Percentiles rank a stretch among this genome's conserved stretches.
Evolutionary conservation across 2,329 filamentous ascomycete species (phyloP).

Genomic region (Scopulariopsis brevicaulis): DNA sequence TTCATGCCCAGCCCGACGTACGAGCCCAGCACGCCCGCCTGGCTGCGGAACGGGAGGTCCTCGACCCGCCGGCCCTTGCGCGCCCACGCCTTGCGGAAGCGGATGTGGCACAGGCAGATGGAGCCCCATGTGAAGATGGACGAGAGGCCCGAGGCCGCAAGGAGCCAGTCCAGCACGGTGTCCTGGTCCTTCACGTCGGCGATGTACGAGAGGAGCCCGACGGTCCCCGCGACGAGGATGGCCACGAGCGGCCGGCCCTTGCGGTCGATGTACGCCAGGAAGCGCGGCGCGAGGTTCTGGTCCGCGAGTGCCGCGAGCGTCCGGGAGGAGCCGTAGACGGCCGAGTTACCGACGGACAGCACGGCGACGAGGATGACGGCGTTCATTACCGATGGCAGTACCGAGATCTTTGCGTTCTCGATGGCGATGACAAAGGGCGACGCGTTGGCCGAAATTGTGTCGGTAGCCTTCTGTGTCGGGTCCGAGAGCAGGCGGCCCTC

Average conservation of each 20-base stretch:
- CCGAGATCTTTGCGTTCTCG: constrained; percentile 67
- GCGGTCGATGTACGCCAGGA: constrained; percentile 73
- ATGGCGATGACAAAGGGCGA: constrained; percentile 95
- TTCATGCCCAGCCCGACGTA: constrained; percentile 74
- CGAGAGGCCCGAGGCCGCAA: constrained; percentile 58
- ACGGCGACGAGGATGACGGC: constrained; percentile 88
- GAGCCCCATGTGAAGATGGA: constrained; percentile 71
- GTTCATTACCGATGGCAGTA: constrained; percentile 84
- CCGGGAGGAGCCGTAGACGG: constrained; percentile 82
- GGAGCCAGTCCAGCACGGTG: constrained; percentile 64
- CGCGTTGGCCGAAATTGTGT: constrained; percentile 51
- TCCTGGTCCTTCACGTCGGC: constrained; percentile 44
- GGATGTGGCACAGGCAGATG: constrained; percentile 85
- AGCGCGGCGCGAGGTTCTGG: constrained; percentile 67
- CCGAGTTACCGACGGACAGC: constrained; percentile 81
- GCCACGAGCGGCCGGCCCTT: constrained; percentile 69
- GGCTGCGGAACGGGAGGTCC: constrained; percentile 72
- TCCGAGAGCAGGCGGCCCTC: constrained; percentile 49
- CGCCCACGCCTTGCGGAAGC: constrained; percentile 76
- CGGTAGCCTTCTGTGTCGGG: constrained; percentile 27
- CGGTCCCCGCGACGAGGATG: constrained; percentile 51
- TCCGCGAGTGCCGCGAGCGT: constrained; percentile 85
- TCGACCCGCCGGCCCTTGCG: constrained; percentile 55
- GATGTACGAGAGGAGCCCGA: constrained; percentile 71
- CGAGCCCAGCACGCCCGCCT: constrained; percentile 68